phyloP scores from a whole-genome alignment of 2,329 filamentous ascomycete genomes.

The Hawksworthiomyces lignivorus region DNA sequence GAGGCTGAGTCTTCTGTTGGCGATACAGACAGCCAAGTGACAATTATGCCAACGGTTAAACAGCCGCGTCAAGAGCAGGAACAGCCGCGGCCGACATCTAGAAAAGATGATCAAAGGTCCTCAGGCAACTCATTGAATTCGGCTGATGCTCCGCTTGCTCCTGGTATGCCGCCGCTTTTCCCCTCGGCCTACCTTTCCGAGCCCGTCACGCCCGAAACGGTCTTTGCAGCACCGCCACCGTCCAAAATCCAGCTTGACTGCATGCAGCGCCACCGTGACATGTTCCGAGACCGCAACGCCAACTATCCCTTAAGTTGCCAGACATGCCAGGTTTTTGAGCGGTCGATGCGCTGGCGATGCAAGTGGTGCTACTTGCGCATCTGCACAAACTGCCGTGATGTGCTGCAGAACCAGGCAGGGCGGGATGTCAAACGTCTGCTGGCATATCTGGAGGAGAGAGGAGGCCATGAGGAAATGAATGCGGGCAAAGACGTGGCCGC shows the following conservation, averaged over 20 bases:
- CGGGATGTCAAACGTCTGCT: conserved; percentile 37
- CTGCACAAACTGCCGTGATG: conserved; percentile 39
- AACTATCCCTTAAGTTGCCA: conserved; percentile 47
- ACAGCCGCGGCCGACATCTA: background rate
- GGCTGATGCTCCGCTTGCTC: background rate
- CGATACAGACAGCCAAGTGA: conserved; percentile 12
- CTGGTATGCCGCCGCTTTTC: conserved; percentile 18
- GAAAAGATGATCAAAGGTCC: background rate
- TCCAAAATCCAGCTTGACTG: conserved; percentile 34
- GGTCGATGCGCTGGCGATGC: conserved; percentile 39
- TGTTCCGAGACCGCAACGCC: conserved; percentile 41
- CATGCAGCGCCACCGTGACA: conserved; percentile 38
- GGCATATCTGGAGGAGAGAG: conserved; percentile 17
- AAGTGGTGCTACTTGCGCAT: conserved; percentile 44
- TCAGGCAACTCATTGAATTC: background rate
- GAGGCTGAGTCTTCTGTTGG: background rate
- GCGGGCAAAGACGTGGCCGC: background rate
- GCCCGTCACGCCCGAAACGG: conserved; percentile 23
- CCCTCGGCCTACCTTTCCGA: conserved; percentile 18
- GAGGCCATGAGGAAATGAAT: background rate
- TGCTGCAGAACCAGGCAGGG: conserved; percentile 32
- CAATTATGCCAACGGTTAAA: conserved; percentile 2
- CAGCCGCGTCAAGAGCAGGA: background rate
- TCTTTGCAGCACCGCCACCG: conserved; percentile 37
- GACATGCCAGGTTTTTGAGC: conserved; percentile 40